Evolutionary conservation across 2,329 filamentous ascomycete genomes (phyloP), one percentile per base, ranked within the genome.

Genomic region (Hypoxylon sp.): DNA sequence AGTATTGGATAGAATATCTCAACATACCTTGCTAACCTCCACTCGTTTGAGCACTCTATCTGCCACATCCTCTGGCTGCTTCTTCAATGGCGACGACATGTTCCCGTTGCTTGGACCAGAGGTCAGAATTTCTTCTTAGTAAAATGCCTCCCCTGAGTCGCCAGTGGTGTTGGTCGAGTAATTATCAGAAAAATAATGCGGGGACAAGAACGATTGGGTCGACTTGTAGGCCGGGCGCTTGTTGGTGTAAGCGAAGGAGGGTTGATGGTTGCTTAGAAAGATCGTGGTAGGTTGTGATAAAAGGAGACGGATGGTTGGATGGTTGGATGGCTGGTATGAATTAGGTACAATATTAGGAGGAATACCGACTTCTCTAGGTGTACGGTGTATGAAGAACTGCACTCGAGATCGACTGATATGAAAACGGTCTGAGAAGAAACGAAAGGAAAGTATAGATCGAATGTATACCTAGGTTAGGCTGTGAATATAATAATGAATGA

Each of bases 21-120:
- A 51, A 71, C 78, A 67, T 76, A 90, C 87, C 80, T 89, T 89
- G 78, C 86, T 87, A 63, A 90, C 82, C 77, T 90, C 86, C 56
- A 84, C 86, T 73, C 87, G 78, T 71, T 86, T 86, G 66, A 90
- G 78, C 48, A 90, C 85, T 71, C 82, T 83, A 69, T 88, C 86
- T 45, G 78, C 83, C 46, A 87, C 84, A 64, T 75, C 80, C 67
- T 86, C 83, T 26, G 83, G 82, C 65, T 86, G 81, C 62, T 81
- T 80, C 72, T 83, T 83, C 72, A 80, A 80, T 53, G 82, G 80
- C 62, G 82, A 85, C 64, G 81, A 75, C 82, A 85, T 85, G 63
- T 55, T 75, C 46, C 59, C n/a, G 63, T 63, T 67, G 60, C 62
- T 61, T 64, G 50, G 63, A 49, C 57, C 62, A 51, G 49, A 59